phyloP scores from a whole-genome alignment of 331 rosid species.

The Dryas integrifolia region DNA sequence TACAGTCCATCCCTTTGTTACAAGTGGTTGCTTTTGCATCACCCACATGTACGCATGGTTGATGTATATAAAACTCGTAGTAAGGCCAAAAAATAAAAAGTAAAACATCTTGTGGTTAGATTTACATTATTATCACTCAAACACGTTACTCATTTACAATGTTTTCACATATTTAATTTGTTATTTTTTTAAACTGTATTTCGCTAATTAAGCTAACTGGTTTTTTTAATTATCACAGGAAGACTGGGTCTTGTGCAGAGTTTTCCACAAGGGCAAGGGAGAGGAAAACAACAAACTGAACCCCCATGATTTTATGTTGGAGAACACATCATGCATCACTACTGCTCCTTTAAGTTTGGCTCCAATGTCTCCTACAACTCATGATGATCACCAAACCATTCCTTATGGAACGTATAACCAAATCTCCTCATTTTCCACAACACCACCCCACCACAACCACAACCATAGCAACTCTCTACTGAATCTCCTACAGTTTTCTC shows the following conservation, averaged over 20 bases:
- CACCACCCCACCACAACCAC: slow-evolving; percentile 32
- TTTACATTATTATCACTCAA: too few relatives aligned
- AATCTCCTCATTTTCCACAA: slow-evolving; percentile 40
- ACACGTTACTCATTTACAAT: too few relatives aligned
- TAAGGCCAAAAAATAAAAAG: too few relatives aligned
- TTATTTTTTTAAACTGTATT: not conserved
- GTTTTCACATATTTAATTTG: too few relatives aligned
- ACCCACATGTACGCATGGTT: too few relatives aligned
- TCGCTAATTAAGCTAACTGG: slow-evolving; percentile 25
- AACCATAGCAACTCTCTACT: slow-evolving; percentile 37
- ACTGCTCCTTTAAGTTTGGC: slow-evolving; percentile 26
- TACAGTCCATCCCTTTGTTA: too few relatives aligned
- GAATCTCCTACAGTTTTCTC: slow-evolving; percentile 47
- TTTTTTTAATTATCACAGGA: slow-evolving; percentile 46
- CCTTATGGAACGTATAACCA: slow-evolving; percentile 41
- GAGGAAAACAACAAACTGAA: slow-evolving; percentile 37
- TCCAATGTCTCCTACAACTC: slow-evolving; percentile 38
- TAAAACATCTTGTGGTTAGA: too few relatives aligned
- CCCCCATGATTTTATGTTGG: slow-evolving; percentile 39
- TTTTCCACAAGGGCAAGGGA: slow-evolving; percentile 63
- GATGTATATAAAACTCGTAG: too few relatives aligned
- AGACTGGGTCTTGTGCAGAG: slow-evolving; percentile 93
- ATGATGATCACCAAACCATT: slow-evolving; percentile 26
- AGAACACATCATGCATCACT: slow-evolving; percentile 21
- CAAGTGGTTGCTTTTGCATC: too few relatives aligned